Percentiles rank a stretch among this genome's conserved stretches.
Evolutionary conservation across 257 asterid species (phyloP).

Genomic region (Cinchona pubescens): DNA sequence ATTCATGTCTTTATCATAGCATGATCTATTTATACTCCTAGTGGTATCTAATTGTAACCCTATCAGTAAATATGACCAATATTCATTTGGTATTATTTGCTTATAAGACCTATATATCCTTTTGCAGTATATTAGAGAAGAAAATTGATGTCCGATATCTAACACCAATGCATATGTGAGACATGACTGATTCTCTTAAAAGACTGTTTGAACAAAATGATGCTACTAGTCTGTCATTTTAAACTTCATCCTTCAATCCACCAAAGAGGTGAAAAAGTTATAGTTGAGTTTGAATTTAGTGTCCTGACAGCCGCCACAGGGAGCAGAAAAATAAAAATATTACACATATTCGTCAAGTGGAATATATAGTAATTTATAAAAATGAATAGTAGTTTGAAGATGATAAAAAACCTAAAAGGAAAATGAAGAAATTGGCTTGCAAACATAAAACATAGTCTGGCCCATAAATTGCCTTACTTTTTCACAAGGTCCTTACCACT

Average conservation of each 20-base stretch:
- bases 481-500: neutral
- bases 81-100: neutral
- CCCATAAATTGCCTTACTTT: neutral
- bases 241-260: neutral
- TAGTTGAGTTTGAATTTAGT: neutral
- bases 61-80: neutral
- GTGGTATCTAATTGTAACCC: neutral
- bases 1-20: neutral
- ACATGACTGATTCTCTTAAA: neutral
- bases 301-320: neutral
- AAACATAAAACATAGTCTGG: no score
- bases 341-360: neutral
- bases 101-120: neutral
- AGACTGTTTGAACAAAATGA: neutral
- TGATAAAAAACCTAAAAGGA: neutral
- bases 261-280: neutral
- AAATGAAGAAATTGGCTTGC: no score
- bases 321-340: neutral
- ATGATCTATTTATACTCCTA: neutral
- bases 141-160: neutral
- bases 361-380: neutral
- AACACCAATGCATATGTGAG: neutral
- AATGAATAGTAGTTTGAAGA: neutral
- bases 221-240: neutral
- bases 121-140: neutral